Evolutionary conservation across 1,284 basidiomycete genomes (phyloP).

Genomic region (Ganoderma meredithae): DNA sequence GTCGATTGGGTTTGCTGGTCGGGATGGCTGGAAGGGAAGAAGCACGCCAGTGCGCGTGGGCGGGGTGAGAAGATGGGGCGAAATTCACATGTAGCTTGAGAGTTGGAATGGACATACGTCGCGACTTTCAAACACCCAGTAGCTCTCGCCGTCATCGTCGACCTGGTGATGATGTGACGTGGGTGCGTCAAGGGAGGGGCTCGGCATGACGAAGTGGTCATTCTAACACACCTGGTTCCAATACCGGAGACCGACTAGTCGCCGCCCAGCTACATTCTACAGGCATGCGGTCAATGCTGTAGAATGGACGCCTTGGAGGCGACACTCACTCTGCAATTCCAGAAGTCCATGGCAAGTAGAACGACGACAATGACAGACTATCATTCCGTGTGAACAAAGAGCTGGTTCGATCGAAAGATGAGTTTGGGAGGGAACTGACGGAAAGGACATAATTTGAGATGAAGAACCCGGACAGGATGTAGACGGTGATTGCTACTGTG

Average conservation of each 20-base stretch:
- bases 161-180: constrained; percentile 55
- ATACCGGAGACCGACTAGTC: constrained; percentile 90
- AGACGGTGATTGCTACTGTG: constrained; percentile 84
- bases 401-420: constrained; percentile 7
- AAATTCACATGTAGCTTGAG: constrained; percentile 14
- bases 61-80: constrained; percentile 13
- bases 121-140: constrained; percentile 95
- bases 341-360: constrained; percentile 93
- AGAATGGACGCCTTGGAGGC: not conserved
- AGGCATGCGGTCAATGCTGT: constrained; percentile 11
- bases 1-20: constrained; percentile 90
- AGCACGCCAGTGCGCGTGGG: not conserved
- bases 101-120: constrained; percentile 67
- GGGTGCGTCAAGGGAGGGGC: constrained; percentile 10
- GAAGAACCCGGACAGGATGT: constrained; percentile 87
- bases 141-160: constrained; percentile 94
- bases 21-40: constrained; percentile 70
- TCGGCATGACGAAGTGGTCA: constrained; percentile 6
- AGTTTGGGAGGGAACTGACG: constrained; percentile 53
- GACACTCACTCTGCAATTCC: constrained; percentile 87
- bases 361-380: constrained; percentile 93
- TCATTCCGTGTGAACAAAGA: constrained; percentile 7
- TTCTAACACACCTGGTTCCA: constrained; percentile 85
- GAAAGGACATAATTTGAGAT: constrained; percentile 91
- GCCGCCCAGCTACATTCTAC: constrained; percentile 93